Evolutionary conservation across 2,329 filamentous ascomycete genomes (phyloP).

Genomic region (Verticillium dahliae): DNA sequence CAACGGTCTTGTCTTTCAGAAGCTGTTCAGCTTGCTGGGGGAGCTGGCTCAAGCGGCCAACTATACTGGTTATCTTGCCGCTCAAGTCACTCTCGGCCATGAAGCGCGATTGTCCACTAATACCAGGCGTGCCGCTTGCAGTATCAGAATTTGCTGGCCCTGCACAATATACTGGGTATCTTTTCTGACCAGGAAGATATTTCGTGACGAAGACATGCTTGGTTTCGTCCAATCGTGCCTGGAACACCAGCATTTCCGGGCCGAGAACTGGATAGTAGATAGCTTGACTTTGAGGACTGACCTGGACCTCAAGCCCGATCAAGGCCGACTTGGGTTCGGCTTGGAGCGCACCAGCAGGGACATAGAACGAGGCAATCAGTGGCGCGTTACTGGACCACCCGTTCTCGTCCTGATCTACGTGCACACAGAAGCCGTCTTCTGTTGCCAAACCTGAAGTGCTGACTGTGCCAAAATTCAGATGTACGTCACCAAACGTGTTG

Average conservation of each 20-base stretch:
- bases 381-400: slow-evolving; percentile 30
- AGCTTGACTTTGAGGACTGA: slow-evolving; percentile 14
- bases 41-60: slow-evolving; percentile 29
- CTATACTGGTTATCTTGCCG: slow-evolving; percentile 27
- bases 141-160: slow-evolving; percentile 8
- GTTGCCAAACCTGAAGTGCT: slow-evolving; percentile 15
- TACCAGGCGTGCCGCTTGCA: not conserved
- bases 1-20: slow-evolving; percentile 27
- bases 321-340: slow-evolving; percentile 20
- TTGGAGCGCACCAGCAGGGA: slow-evolving; percentile 26
- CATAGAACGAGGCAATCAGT: slow-evolving; percentile 34
- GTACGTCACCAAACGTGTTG: slow-evolving; percentile 30
- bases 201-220: slow-evolving; percentile 27
- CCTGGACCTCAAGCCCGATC: slow-evolving; percentile 24
- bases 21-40: slow-evolving; percentile 26
- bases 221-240: slow-evolving; percentile 20
- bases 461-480: slow-evolving; percentile 33
- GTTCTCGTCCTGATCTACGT: slow-evolving; percentile 24
- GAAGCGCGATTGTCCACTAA: slow-evolving; percentile 13
- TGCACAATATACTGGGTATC: slow-evolving; percentile 17
- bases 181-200: slow-evolving; percentile 25
- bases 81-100: slow-evolving; percentile 21
- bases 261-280: slow-evolving; percentile 19
- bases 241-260: slow-evolving; percentile 21
- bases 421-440: slow-evolving; percentile 23